Base-by-base conservation (phyloP, 2,329 filamentous ascomycete genomes). In the Penicillium sp. region DNA sequence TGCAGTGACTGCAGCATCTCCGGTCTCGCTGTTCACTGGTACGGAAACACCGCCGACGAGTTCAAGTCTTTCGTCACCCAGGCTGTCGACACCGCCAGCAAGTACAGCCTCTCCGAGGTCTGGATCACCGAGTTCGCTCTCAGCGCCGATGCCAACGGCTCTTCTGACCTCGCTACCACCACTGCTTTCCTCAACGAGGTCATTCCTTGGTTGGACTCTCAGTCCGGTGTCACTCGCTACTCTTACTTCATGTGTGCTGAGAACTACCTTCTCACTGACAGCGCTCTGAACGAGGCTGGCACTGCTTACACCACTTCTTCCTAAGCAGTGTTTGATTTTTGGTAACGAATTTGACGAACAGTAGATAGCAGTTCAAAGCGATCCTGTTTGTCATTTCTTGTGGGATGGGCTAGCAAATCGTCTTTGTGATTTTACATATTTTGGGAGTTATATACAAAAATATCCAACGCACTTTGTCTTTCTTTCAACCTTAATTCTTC, bases 91-190 rank as follows among this genome's bases (percentile, higher is more conserved):
- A 59, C 75, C 8, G 76, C 73, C 1, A 39, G 52, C 3, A 45
- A 67, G 11, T 61, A 76, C 47, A 61, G 59, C 18, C 68, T 79
- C 31, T 43, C 61, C n/a, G 70, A 74, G 44, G 68, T 79, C 55
- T 80, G 77, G 77, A 56, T 79, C 16, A 76, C 77, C 1, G 77
- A 80, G 62, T 79, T 79, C 57, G 73, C 69, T 8, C 69, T 74
- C 38, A 69, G 54, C 46, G 64, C 66, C 10, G 68, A 70, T 43
- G 22, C 66, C 8, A 62, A 58, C 6, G 64, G 62, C 22, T 57
- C 66, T 13, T 50, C 62, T 1, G 47, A 65, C 2, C 49, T 64
- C 3, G 54, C 63, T 14, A 57, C 65, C 24, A 67, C 69, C 6
- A 55, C 59, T 22, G 44, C 65, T 5, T 79, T 78, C 67, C 60